Conservation (phyloP, 768 basidiomycete genomes). For the Hemileccinum rubropunctum region DNA sequence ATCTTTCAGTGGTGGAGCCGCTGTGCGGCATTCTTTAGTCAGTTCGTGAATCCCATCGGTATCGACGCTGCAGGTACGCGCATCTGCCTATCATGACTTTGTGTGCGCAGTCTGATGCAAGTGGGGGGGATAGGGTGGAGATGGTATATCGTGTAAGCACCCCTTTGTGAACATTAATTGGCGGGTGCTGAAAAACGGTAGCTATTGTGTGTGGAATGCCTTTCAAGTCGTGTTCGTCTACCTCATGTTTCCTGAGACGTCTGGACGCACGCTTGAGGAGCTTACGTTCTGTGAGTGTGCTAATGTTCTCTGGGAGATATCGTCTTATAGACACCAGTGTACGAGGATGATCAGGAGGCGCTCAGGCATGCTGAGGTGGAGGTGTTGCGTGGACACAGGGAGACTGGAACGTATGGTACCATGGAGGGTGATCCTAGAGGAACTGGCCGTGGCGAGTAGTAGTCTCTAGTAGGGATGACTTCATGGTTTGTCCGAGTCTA, state of each 20-base stretch:
- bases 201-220: conserved; percentile 6
- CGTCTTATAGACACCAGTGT: neutral
- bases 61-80: conserved; percentile 8
- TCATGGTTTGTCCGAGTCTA: no score
- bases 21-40: conserved; percentile 17
- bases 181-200: no score
- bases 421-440: no score
- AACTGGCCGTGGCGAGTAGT: no score
- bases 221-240: conserved; percentile 16
- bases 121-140: conserved; percentile 8
- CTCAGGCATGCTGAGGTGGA: neutral
- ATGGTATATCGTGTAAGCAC: conserved; percentile 12
- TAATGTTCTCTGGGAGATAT: conserved; percentile 8
- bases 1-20: conserved; percentile 60
- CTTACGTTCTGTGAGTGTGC: conserved; percentile 13
- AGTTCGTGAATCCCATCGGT: conserved; percentile 17
- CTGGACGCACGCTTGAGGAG: conserved; percentile 18
- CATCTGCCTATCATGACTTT: neutral
- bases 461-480: no score
- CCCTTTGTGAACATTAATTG: neutral
- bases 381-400: neutral
- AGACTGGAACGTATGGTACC: no score
- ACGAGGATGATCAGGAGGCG: neutral
- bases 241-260: conserved; percentile 20
- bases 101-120: neutral